phyloP scores from a whole-genome alignment of 169 alveolate species.

The Eimeria zaria region DNA sequence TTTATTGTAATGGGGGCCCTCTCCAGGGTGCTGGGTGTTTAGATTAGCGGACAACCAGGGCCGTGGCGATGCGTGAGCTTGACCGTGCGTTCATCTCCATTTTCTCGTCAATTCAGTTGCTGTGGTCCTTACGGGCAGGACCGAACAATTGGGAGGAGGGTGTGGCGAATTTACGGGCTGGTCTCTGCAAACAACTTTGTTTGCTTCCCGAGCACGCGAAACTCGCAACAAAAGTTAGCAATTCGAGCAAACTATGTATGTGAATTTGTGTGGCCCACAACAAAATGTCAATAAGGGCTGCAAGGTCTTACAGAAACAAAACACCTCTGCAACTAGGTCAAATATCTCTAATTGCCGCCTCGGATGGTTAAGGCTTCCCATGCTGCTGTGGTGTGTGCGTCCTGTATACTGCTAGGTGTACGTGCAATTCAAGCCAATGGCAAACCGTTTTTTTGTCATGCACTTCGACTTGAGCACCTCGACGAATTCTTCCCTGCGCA shows the following conservation, averaged over 20 bases:
- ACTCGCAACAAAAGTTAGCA: constrained; percentile 87
- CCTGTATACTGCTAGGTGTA: constrained; percentile 84
- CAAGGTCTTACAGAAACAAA: not conserved
- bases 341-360: not conserved
- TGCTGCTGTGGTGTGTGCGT: not conserved
- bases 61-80: not conserved
- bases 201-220: constrained; percentile 91
- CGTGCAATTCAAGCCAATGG: constrained; percentile 87
- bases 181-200: constrained; percentile 93
- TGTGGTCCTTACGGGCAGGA: constrained; percentile 86
- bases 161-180: constrained; percentile 91
- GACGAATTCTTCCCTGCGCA: constrained; percentile 85
- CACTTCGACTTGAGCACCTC: constrained; percentile 90
- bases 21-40: not conserved
- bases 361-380: not conserved
- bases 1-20: not conserved
- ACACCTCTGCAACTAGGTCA: not conserved
- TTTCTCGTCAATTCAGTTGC: not conserved
- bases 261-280: not conserved
- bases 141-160: constrained; percentile 92
- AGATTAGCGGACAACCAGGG: not conserved
- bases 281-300: not conserved
- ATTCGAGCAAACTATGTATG: constrained; percentile 89
- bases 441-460: constrained; percentile 89
- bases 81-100: not conserved